Percentiles rank a stretch among this genome's conserved stretches.
Conservation (phyloP, 1,284 basidiomycete genomes). For the Xanthoconium separans region DNA sequence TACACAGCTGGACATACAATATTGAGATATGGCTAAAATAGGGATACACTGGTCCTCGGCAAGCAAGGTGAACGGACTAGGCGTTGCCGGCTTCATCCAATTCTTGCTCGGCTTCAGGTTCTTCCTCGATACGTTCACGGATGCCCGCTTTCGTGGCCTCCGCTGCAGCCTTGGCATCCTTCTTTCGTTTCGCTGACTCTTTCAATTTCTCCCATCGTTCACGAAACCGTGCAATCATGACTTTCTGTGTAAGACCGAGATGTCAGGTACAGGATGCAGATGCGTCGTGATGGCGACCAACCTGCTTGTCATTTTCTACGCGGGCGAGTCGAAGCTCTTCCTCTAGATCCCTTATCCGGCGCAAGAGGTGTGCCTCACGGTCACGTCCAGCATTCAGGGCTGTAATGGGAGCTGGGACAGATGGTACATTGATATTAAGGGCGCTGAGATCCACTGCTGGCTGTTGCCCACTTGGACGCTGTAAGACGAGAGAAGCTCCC, state of each 20-base stretch:
- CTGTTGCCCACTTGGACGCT: constrained; percentile 44
- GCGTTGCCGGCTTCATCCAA: constrained; percentile 28
- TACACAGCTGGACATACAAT: constrained; percentile 19
- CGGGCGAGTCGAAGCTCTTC: constrained; percentile 66
- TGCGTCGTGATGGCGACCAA: constrained; percentile 34
- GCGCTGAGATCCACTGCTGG: constrained; percentile 47
- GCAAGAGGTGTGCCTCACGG: constrained; percentile 65
- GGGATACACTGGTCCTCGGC: constrained; percentile 2
- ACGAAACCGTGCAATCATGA: constrained; percentile 79
- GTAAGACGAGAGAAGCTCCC: constrained; percentile 57
- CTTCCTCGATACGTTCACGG: constrained; percentile 70
- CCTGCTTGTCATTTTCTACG: constrained; percentile 82
- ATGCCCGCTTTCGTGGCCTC: constrained; percentile 46
- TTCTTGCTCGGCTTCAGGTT: constrained; percentile 70
- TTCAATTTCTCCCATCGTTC: constrained; percentile 89
- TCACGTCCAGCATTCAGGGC: constrained; percentile 50
- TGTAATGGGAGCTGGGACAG: constrained; percentile 47
- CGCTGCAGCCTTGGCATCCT: constrained; percentile 73
- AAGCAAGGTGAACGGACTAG: constrained; percentile 3
- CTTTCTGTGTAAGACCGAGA: constrained; percentile 53
- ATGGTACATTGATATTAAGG: constrained; percentile 55
- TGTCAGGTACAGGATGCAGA: constrained; percentile 12
- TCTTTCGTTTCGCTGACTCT: constrained; percentile 81
- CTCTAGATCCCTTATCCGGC: constrained; percentile 60
- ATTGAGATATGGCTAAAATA: constrained; percentile 1